phyloP scores from a whole-genome alignment of 352 stramenopile species.

The Pythium pyrilobum region DNA sequence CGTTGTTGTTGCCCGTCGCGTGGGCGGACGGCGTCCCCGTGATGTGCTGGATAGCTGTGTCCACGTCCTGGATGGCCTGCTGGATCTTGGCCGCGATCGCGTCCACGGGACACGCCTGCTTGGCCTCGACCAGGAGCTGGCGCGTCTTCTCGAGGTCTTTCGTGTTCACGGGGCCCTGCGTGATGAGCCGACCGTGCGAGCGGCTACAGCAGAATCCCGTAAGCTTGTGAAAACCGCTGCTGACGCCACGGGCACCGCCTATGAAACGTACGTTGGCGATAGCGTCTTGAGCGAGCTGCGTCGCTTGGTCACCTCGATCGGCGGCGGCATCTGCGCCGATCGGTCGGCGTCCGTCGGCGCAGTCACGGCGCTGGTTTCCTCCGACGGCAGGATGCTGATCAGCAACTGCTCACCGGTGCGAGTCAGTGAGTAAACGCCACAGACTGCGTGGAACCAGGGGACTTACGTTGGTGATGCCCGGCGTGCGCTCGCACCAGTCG shows the following conservation, averaged over 20 bases:
- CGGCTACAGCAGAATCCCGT: neutral
- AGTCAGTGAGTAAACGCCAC: too few species aligned
- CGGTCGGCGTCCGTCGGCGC: neutral
- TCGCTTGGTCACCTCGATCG: slow-evolving; percentile 8
- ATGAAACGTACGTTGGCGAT: slow-evolving; percentile 37
- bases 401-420: slow-evolving; percentile 56
- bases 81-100: slow-evolving; percentile 44
- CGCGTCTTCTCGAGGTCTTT: slow-evolving; percentile 56
- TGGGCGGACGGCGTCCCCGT: neutral
- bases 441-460: neutral
- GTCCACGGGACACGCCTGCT: slow-evolving; percentile 32
- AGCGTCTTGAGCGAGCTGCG: slow-evolving; percentile 50
- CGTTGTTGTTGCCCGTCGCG: slow-evolving; percentile 4
- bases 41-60: slow-evolving; percentile 11
- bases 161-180: slow-evolving; percentile 23
- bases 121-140: slow-evolving; percentile 46
- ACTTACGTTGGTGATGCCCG: slow-evolving; percentile 65
- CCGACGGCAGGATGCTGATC: slow-evolving; percentile 69
- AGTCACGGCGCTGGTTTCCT: slow-evolving; percentile 23
- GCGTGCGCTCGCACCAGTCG: slow-evolving; percentile 78
- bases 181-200: slow-evolving; percentile 8
- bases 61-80: slow-evolving; percentile 34
- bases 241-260: neutral
- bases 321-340: neutral
- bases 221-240: neutral